Evolutionary conservation across 1,139 yeast species (phyloP).

Genomic region (Kodamaea plutei): DNA sequence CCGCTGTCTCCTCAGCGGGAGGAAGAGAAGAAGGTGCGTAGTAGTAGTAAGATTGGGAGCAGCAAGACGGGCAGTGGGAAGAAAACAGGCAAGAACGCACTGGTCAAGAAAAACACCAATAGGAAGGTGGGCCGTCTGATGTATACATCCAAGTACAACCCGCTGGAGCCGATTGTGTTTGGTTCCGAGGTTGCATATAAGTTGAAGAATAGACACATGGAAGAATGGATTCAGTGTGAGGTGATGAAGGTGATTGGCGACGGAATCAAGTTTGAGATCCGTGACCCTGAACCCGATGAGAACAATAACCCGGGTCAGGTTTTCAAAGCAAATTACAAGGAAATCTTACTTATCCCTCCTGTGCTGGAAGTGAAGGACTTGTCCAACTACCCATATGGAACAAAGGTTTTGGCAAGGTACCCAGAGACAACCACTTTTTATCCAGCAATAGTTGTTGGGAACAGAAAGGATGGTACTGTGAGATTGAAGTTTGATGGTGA

Average conservation of each 20-base stretch:
- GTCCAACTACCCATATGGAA: slow-evolving; percentile 64
- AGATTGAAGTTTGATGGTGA: slow-evolving; percentile 90
- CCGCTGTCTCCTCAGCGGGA: slow-evolving; percentile 7
- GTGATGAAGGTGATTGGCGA: slow-evolving; percentile 75
- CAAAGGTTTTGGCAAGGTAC: slow-evolving; percentile 85
- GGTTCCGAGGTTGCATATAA: slow-evolving; percentile 90
- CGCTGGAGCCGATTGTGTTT: slow-evolving; percentile 55
- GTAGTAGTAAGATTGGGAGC: slow-evolving; percentile 5
- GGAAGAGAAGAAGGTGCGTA: slow-evolving; percentile 4
- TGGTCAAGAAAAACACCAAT: slow-evolving; percentile 17
- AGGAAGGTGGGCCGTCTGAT: slow-evolving; percentile 39
- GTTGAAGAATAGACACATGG: slow-evolving; percentile 60
- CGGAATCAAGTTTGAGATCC: slow-evolving; percentile 75
- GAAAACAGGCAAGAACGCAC: slow-evolving; percentile 7
- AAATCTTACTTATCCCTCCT: slow-evolving; percentile 71
- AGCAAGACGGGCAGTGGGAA: slow-evolving; percentile 6
- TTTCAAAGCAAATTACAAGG: slow-evolving; percentile 78
- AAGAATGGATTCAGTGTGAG: slow-evolving; percentile 97
- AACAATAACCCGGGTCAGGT: slow-evolving; percentile 84
- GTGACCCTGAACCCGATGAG: slow-evolving; percentile 98
- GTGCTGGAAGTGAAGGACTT: slow-evolving; percentile 37
- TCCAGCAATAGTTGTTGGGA: slow-evolving; percentile 86
- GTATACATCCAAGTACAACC: slow-evolving; percentile 47
- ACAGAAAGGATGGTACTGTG: slow-evolving; percentile 72
- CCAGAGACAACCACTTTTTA: slow-evolving; percentile 98